These are phyloP conservation scores for Microsporum audouinii DNA, from an alignment of 2,329 filamentous ascomycete genomes.

Conservation along the genomic window DNA sequence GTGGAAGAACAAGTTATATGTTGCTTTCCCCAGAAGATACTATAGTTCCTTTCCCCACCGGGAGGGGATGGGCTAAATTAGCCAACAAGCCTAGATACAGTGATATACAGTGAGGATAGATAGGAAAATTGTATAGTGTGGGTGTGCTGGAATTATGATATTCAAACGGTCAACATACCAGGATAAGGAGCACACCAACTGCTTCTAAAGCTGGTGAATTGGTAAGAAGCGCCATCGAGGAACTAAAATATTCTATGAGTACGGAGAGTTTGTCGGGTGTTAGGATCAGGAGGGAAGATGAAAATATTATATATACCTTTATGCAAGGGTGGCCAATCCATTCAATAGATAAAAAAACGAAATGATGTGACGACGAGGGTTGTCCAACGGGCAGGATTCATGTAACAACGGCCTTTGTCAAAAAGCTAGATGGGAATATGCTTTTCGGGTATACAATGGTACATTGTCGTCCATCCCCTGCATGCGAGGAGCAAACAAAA, in stretches of 20 bases:
- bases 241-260: neutral
- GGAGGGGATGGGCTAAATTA: neutral
- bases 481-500: neutral
- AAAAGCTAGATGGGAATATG: neutral
- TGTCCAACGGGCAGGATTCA: neutral
- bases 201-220: neutral
- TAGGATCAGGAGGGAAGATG: neutral
- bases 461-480: neutral
- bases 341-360: too few species aligned
- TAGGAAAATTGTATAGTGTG: neutral
- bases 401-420: neutral
- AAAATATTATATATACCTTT: too few species aligned
- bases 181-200: neutral
- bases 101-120: neutral
- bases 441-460: neutral
- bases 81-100: neutral
- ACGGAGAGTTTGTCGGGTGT: too few species aligned
- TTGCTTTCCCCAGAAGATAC: neutral
- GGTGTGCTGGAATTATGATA: neutral
- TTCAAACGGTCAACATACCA: neutral
- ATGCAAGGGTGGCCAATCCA: too few species aligned
- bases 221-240: neutral
- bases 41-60: neutral
- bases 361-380: too few species aligned
- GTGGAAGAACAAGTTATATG: slow-evolving; percentile 17